Evolutionary conservation across 2,329 filamentous ascomycete species (phyloP), one percentile per base, ranked within the genome.

Genomic region (Penicillium concentricum): DNA sequence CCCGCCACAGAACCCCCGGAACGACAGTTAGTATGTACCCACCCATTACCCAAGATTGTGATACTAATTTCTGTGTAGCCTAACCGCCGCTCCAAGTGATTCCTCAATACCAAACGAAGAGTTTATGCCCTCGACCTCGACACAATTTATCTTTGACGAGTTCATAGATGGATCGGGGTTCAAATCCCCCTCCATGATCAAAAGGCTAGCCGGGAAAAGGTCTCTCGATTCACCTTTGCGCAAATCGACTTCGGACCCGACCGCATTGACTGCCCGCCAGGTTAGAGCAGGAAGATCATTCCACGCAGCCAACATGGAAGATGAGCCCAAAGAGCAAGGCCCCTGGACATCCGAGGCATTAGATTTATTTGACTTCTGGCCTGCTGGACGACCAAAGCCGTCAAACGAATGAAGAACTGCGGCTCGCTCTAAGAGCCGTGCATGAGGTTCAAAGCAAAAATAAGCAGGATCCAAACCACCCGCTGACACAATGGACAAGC

Each of bases 351-450:
- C 66, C 0, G 75, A 78, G 58, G 75, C 75, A 15, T 62, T 74
- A 26, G 73, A 77, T 62, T 63, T 78, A 20, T 77, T 77, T 60
- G 75, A 77, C 43, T 77, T 73, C 59, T 77, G 75, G 75, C 75
- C 75, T 16, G 68, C 69, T 7, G 73, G 68, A n/a, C 66, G 71
- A 47, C 62, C 65, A 18, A 77, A 74, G 50, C 73, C 74, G 48
- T 73, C 74, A 34, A 47, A 4, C 34, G 67, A 55, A 60, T 45
- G 4, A 38, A 34, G 43, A 16, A 30, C 15, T 22, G 9, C 22
- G 43, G 13, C 9, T 30, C 8, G 80, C 84, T 0, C 69, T 92
- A 1, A 80, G 85, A 34, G 67, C 70, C 20, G 70, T 60, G 52
- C 64, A 66, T 42, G 62, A 61, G 48, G 58, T 69, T 15, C 57